phyloP scores from a whole-genome alignment of 352 stramenopile genomes.

The Phytophthora crassamura region DNA sequence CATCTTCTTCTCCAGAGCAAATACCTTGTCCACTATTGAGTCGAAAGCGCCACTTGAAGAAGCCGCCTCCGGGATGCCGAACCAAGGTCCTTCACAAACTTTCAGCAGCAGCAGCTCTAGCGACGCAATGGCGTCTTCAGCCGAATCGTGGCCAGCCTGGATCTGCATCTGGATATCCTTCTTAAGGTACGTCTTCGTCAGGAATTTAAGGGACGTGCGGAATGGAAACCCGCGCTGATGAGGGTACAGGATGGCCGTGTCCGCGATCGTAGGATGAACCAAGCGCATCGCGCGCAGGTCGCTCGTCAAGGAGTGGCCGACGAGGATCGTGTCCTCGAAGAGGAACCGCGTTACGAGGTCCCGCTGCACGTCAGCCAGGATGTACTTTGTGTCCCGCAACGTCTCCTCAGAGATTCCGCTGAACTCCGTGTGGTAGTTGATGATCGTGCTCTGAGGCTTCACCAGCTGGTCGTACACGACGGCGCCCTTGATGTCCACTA shows the following conservation, averaged over 20 bases:
- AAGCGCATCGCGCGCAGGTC: conserved; percentile 82
- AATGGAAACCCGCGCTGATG: conserved; percentile 87
- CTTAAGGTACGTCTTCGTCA: conserved; percentile 84
- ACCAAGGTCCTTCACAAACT: conserved; percentile 65
- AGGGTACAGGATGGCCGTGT: conserved; percentile 88
- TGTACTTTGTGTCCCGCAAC: conserved; percentile 59
- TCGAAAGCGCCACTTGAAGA: conserved; percentile 60
- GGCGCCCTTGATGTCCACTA: conserved; percentile 60
- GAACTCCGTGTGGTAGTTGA: conserved; percentile 92
- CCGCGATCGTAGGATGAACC: conserved; percentile 70
- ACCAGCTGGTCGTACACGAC: conserved; percentile 88
- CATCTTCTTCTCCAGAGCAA: conserved; percentile 53
- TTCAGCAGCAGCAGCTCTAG: conserved; percentile 85
- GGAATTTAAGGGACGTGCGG: conserved; percentile 80
- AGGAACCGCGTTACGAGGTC: conserved; percentile 64
- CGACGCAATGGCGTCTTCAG: conserved; percentile 80
- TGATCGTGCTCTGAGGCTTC: conserved; percentile 84
- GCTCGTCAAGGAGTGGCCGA: conserved; percentile 89
- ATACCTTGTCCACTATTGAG: conserved; percentile 70
- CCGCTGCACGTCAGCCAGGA: conserved; percentile 76
- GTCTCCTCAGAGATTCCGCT: conserved; percentile 88
- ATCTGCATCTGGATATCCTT: conserved; percentile 80
- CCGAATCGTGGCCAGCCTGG: conserved; percentile 79
- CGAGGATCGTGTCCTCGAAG: conserved; percentile 79
- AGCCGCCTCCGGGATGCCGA: conserved; percentile 65